Evolutionary conservation across 441 rosid species (phyloP).

Genomic region (Brassica hybrid): DNA sequence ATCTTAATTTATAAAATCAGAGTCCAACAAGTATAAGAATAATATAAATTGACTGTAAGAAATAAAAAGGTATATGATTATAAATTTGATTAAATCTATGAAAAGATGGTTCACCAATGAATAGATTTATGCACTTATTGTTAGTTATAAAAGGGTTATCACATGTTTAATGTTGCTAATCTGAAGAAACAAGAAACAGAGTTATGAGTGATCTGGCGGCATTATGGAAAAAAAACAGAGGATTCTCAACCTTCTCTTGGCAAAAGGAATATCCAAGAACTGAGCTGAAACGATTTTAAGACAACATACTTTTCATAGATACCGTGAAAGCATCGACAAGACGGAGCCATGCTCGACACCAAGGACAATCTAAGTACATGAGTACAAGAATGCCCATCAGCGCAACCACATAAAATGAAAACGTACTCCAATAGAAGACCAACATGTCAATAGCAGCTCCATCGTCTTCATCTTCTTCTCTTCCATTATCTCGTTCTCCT

Average conservation of each 20-base stretch:
- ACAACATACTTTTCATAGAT: not conserved
- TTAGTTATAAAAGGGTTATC: not conserved
- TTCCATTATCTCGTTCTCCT: not conserved
- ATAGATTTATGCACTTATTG: not conserved
- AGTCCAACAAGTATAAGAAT: not conserved
- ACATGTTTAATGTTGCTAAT: not conserved
- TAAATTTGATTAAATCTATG: not conserved
- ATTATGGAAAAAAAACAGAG: not conserved
- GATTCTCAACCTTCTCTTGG: not conserved
- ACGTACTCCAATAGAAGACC: not conserved
- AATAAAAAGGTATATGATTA: not conserved
- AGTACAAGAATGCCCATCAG: not conserved
- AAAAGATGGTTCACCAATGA: not conserved
- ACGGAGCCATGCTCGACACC: not conserved
- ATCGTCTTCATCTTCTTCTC: constrained; percentile 1
- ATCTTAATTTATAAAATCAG: not conserved
- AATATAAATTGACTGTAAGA: not conserved
- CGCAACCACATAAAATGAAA: not conserved
- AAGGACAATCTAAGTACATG: not conserved
- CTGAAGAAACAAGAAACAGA: not conserved
- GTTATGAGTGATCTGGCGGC: not conserved
- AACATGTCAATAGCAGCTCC: not conserved
- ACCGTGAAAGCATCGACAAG: not conserved
- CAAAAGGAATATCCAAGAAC: not conserved
- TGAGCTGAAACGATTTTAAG: not conserved